A percentile compares a stretch with the other conserved stretches of the same genome.
Conservation (phyloP, 1,284 basidiomycete genomes). For the Cutaneotrichosporon spelunceum region DNA sequence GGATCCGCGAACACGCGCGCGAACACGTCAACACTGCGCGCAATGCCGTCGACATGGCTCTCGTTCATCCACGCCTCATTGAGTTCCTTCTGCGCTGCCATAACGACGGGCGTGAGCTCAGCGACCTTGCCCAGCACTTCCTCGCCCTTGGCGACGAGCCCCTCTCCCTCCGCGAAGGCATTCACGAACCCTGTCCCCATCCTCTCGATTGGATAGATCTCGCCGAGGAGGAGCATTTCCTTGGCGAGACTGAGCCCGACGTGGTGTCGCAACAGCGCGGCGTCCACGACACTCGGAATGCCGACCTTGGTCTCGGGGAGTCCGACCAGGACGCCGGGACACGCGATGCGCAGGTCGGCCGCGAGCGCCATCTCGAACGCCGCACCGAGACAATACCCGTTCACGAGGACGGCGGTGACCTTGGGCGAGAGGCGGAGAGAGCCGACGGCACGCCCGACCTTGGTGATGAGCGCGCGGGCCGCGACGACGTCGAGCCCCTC, state of each 20-base stretch:
- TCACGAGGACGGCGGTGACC: constrained; percentile 22
- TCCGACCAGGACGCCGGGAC: constrained; percentile 7
- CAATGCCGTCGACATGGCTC: constrained; percentile 12
- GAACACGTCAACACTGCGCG: constrained; percentile 20
- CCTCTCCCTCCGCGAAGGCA: constrained; percentile 6
- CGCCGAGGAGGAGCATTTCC: constrained; percentile 25
- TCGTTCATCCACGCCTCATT: constrained; percentile 22
- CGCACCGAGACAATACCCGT: constrained; percentile 23
- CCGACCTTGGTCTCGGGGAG: constrained; percentile 26
- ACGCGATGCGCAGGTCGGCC: constrained; percentile 19
- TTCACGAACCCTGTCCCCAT: constrained; percentile 16
- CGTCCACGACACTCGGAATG: constrained; percentile 22
- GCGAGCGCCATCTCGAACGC: constrained; percentile 26
- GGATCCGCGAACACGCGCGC: constrained; percentile 18
- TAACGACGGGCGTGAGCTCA: constrained; percentile 21
- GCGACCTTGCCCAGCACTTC: constrained; percentile 19
- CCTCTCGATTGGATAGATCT: constrained; percentile 16
- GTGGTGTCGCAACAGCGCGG: constrained; percentile 18
- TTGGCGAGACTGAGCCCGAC: constrained; percentile 17
- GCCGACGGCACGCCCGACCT: constrained; percentile 18
- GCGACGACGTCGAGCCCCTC: constrained; percentile 7
- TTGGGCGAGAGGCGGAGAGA: constrained; percentile 16
- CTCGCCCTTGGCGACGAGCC: not conserved
- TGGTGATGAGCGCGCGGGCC: constrained; percentile 12
- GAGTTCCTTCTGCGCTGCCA: constrained; percentile 24